These are phyloP conservation scores for Urtica urens DNA, from an alignment of 306 rosid species.

Conservation along the genomic window DNA sequence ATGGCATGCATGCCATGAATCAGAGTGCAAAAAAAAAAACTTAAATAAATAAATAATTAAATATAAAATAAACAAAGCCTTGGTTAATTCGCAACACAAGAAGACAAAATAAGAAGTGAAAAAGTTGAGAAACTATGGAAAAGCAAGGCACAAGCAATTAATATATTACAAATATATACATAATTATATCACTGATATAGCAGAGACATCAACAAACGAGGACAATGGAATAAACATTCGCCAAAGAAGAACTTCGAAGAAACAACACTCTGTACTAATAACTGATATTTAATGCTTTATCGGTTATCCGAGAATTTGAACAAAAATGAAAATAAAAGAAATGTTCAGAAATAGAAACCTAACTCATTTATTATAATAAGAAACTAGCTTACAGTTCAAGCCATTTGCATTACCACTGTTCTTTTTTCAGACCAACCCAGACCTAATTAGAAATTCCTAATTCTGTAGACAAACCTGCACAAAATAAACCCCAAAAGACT, in stretches of 20 bases:
- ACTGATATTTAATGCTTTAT: background rate
- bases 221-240: background rate
- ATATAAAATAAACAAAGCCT: too few species aligned
- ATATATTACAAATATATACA: background rate
- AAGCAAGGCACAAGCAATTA: background rate
- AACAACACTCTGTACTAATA: background rate
- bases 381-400: too few species aligned
- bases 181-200: background rate
- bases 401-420: too few species aligned
- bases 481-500: slow-evolving; percentile 4
- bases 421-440: too few species aligned
- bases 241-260: background rate
- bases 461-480: slow-evolving; percentile 10
- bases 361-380: background rate
- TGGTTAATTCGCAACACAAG: too few species aligned
- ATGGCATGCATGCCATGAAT: too few species aligned
- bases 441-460: background rate
- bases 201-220: background rate
- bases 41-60: too few species aligned
- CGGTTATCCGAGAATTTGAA: too few species aligned
- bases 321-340: too few species aligned
- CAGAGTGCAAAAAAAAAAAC: too few species aligned
- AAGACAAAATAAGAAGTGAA: too few species aligned
- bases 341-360: background rate
- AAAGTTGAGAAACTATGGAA: background rate